Base-by-base conservation (phyloP, 2,329 filamentous ascomycete genomes). In the Epichloe gansuensis region DNA sequence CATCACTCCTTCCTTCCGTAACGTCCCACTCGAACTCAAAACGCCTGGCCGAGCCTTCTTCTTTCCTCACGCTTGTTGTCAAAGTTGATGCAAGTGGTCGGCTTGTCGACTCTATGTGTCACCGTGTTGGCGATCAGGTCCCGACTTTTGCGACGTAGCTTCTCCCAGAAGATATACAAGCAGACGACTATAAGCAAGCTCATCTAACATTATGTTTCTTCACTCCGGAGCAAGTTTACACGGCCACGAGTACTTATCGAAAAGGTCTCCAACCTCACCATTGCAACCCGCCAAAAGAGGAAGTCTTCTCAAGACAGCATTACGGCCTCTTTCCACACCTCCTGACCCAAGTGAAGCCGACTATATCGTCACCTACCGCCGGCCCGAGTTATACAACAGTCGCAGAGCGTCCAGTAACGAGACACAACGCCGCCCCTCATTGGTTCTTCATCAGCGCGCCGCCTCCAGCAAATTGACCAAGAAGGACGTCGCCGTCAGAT, bases 191-290 rank as follows among this genome's bases (percentile, higher is more conserved):
- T 21, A 7, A 44, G 35, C 23, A 44, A 44, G 38, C 31, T 34
- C 23, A 23, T 13, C 17, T 46, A 31, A 31, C 51, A 49, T 38
- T 25, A 81, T 82, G 78, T 78, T 81, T 60, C 66, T 81, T 36
- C 78, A 81, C 59, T 71, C 76, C 17, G 78, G 76, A 45, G 78
- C 78, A 48, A 75, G 77, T 64, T 69, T 81, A 21, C 77, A 81
- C 60, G 78, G 77, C 62, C 78, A 81, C 61, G 77, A 81, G 61
- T 81, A 76, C 59, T 78, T 76, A 34, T 64, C 65, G 52, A 64
- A 66, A 44, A 60, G 65, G 51, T 53, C 64, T 25, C 58, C 65
- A 4, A 41, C 52, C n/a, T 50, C 41, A 15, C 60, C 62, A 40
- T 57, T 64, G 51, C 65, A 63, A 56, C 63, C 65, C 41, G 59